These are phyloP conservation scores for Mycena sp. DNA, from an alignment of 1,284 basidiomycete genomes.

Conservation along the genomic window DNA sequence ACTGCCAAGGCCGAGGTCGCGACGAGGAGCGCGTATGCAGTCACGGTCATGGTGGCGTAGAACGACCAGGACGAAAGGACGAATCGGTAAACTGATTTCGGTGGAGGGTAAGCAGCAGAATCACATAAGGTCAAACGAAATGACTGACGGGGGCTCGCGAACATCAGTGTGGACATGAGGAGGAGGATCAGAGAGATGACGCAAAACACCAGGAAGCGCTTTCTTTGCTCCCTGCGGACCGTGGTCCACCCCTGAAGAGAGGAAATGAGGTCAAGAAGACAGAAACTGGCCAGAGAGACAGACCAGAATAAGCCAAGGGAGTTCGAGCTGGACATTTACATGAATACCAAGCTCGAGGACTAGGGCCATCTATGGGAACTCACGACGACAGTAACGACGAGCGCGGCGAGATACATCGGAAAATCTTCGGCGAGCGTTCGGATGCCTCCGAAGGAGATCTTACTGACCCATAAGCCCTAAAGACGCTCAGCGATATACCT, in stretches of 20 bases:
- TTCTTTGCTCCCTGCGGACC: constrained; percentile 55
- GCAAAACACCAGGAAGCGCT: constrained; percentile 53
- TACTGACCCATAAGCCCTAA: constrained; percentile 58
- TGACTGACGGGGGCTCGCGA: constrained; percentile 51
- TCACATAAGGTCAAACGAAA: not conserved
- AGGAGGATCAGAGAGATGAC: constrained; percentile 52
- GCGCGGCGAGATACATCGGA: constrained; percentile 51
- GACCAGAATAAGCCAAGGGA: constrained; percentile 60
- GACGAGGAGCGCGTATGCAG: constrained; percentile 45
- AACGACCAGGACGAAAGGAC: constrained; percentile 58
- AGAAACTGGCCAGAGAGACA: not conserved
- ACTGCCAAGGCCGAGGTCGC: constrained; percentile 53
- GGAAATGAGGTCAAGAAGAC: constrained; percentile 4
- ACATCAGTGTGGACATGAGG: constrained; percentile 53
- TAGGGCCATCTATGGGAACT: constrained; percentile 8
- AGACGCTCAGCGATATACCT: not conserved
- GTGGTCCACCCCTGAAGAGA: constrained; percentile 56
- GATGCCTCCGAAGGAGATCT: constrained; percentile 50
- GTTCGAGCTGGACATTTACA: constrained; percentile 43
- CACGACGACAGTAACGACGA: constrained; percentile 55
- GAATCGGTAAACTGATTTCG: constrained; percentile 60
- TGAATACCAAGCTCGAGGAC: not conserved
- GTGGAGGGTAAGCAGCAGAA: too few species aligned
- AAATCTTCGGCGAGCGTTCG: constrained; percentile 43
- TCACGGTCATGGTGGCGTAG: constrained; percentile 43